These are phyloP conservation scores for Malassezia cuniculi DNA, from an alignment of 1,284 basidiomycete species.

Conservation along the genomic window DNA sequence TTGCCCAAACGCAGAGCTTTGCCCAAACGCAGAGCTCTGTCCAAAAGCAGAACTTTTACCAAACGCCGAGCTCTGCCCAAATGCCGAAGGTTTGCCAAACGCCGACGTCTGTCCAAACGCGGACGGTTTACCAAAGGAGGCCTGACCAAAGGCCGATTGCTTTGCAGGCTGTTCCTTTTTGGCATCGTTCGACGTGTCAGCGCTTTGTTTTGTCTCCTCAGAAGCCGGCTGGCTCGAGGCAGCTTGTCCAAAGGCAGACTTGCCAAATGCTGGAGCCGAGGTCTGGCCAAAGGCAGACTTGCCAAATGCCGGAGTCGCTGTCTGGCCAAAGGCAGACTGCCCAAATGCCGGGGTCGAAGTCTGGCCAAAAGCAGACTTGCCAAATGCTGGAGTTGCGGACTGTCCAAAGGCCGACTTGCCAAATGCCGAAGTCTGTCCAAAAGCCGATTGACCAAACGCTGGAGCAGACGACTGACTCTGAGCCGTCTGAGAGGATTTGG, in stretches of 20 bases:
- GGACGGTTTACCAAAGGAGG: slow-evolving; percentile 19
- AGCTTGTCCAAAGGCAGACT: slow-evolving; percentile 24
- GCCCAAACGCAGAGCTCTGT: neutral
- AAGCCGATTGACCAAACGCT: slow-evolving; percentile 27
- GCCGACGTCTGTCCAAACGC: slow-evolving; percentile 20
- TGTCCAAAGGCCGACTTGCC: slow-evolving; percentile 20
- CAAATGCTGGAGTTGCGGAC: neutral
- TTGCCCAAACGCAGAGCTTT: slow-evolving; percentile 34
- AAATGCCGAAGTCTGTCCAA: slow-evolving; percentile 45
- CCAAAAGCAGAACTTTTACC: slow-evolving; percentile 13
- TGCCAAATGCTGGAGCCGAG: slow-evolving; percentile 33
- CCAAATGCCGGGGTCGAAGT: slow-evolving; percentile 11
- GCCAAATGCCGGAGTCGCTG: slow-evolving; percentile 6
- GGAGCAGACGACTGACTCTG: slow-evolving; percentile 19
- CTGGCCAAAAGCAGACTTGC: slow-evolving; percentile 25
- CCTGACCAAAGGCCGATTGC: slow-evolving; percentile 11
- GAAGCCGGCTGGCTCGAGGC: slow-evolving; percentile 6
- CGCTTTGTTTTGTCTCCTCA: no score
- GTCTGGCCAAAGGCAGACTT: slow-evolving; percentile 1
- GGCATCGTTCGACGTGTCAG: no score
- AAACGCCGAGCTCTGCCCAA: slow-evolving; percentile 28
- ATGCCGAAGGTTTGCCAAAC: slow-evolving; percentile 24
- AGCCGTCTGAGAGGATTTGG: no score
- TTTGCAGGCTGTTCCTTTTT: no score
- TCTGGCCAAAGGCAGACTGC: slow-evolving; percentile 8